These are phyloP conservation scores for Stachybotrys echinatus DNA, from an alignment of 2,329 filamentous ascomycete genomes.

Conservation along the genomic window DNA sequence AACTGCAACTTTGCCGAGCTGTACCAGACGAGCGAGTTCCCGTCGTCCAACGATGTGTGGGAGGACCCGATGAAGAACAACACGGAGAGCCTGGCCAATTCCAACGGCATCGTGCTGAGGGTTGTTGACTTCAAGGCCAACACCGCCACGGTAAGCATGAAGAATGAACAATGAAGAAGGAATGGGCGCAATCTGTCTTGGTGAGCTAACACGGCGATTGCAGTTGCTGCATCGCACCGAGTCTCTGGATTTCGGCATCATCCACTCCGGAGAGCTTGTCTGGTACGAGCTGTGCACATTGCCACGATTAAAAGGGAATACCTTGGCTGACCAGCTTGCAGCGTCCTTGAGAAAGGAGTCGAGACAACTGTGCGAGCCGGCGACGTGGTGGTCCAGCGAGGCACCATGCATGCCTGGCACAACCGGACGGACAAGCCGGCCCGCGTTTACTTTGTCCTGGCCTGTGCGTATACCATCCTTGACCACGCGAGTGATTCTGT, in stretches of 20 bases:
- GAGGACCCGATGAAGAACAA: conserved; percentile 8
- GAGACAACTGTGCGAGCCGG: conserved; percentile 10
- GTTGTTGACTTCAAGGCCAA: conserved; percentile 12
- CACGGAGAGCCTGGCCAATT: conserved; percentile 11
- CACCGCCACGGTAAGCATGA: conserved; percentile 5
- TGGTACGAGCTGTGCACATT: no score
- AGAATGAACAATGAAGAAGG: no score
- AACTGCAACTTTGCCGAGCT: conserved; percentile 11
- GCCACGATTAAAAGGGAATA: no score
- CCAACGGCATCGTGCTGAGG: conserved; percentile 11
- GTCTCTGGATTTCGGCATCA: conserved; percentile 15
- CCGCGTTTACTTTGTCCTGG: conserved; percentile 11
- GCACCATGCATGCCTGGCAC: conserved; percentile 14
- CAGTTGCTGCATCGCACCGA: conserved; percentile 15
- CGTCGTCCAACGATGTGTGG: conserved; percentile 13
- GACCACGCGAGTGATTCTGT: no score
- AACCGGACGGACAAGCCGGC: conserved; percentile 11
- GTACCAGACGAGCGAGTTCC: conserved; percentile 14
- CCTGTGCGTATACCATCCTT: conserved; percentile 6
- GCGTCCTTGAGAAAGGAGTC: conserved; percentile 13
- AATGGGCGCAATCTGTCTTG: no score
- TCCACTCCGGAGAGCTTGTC: conserved; percentile 10
- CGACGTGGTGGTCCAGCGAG: conserved; percentile 15
- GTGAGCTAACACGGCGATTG: not conserved
- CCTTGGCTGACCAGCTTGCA: no score